Evolutionary conservation across 306 rosid species (phyloP), one percentile per base, ranked within the genome.

Genomic region (Mucuna pruriens): DNA sequence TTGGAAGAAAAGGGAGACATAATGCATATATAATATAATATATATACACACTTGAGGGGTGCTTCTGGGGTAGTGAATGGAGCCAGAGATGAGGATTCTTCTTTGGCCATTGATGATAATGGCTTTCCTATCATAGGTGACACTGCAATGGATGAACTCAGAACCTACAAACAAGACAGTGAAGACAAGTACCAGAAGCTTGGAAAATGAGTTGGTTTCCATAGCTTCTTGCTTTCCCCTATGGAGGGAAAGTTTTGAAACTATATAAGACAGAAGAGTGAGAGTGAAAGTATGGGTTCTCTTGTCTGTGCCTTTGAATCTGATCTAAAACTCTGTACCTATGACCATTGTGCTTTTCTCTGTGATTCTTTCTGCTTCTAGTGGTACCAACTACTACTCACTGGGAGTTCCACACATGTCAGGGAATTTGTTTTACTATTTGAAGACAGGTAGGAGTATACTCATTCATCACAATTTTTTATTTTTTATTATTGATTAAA

Each of bases 11-110:
- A 42, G 23, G 20, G 17, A 36, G 22, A 49, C 60, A 23, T 19
- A n/a, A n/a, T n/a, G n/a, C n/a, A n/a, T n/a, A n/a, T n/a, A n/a
- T n/a, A n/a, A 20, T 4, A 39, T 13, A 45, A 22, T 7, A n/a
- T 5, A 64, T n/a, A 15, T 1, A n/a, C 82, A n/a, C 82, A 92
- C 99, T 65, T 93, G 93, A 39, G 97, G 99, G 8, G 97, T 85
- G 86, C 99, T 95, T 89, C 99, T 89, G 68, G 99, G 97, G 79
- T 95, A 95, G 83, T 93, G 99, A 87, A 95, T 95, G 85, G 99
- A 95, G 40, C 99, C 99, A 22, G 99, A 95, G 42, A 95, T 88
- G 80, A 95, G 96, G 44, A 95, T 85, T 86, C 88, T 94, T 62
- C 99, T 82, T 71, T 83, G 92, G 86, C 99, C 99, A 86, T 95